These are phyloP conservation scores for Neoarthrinium moseri DNA, from an alignment of 2,329 filamentous ascomycete genomes.

Conservation along the genomic window DNA sequence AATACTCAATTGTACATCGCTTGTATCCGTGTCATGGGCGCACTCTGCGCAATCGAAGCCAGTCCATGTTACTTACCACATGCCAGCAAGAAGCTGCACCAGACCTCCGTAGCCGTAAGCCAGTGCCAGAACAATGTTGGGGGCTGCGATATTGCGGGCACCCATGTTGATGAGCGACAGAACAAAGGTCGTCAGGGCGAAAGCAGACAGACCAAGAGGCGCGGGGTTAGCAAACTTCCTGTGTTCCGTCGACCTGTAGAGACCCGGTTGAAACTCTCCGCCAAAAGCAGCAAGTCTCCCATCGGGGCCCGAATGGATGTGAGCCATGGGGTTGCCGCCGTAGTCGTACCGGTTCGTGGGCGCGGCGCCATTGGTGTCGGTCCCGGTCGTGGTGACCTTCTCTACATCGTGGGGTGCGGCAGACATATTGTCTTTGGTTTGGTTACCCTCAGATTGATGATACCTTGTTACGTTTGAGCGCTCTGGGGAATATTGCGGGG, in stretches of 20 bases:
- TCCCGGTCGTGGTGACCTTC: slow-evolving; percentile 3
- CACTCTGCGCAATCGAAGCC: background rate
- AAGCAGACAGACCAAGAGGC: slow-evolving; percentile 73
- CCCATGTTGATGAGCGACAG: slow-evolving; percentile 73
- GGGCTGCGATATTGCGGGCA: slow-evolving; percentile 54
- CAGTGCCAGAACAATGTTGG: slow-evolving; percentile 67
- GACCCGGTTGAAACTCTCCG: slow-evolving; percentile 71
- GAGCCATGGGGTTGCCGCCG: slow-evolving; percentile 38
- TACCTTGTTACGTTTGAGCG: background rate
- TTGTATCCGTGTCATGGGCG: background rate
- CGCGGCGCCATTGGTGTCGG: slow-evolving; percentile 14
- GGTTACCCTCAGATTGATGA: background rate
- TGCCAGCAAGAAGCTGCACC: slow-evolving; percentile 77
- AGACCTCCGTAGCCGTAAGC: slow-evolving; percentile 77
- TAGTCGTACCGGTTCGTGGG: slow-evolving; percentile 30
- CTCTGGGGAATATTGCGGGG: background rate
- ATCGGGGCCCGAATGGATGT: slow-evolving; percentile 31
- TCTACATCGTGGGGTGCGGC: slow-evolving; percentile 19
- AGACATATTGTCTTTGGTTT: slow-evolving; percentile 17
- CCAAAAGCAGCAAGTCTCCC: slow-evolving; percentile 59
- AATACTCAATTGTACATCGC: no score
- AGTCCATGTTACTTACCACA: slow-evolving; percentile 65
- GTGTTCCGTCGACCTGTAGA: slow-evolving; percentile 60
- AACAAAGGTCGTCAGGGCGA: slow-evolving; percentile 81
- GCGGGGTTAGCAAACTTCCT: slow-evolving; percentile 79